Conservation (phyloP, 352 stramenopile species). For the Phytophthora constricta region DNA sequence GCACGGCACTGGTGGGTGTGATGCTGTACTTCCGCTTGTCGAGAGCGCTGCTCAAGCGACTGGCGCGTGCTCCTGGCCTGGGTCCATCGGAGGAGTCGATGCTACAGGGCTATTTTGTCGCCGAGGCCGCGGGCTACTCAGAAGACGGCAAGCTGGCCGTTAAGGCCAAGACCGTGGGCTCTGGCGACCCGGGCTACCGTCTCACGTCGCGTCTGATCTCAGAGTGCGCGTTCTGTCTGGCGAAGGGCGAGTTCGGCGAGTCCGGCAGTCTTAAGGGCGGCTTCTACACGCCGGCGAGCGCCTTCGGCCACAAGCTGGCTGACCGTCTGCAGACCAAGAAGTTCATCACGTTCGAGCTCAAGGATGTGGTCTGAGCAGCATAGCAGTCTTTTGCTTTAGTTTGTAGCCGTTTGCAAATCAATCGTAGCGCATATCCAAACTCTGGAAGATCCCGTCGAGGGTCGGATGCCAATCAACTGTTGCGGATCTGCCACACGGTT, state of each 20-base stretch:
- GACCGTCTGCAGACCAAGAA: constrained; percentile 63
- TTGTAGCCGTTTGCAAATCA: neutral
- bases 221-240: constrained; percentile 66
- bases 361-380: constrained; percentile 31
- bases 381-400: no score
- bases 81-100: constrained; percentile 85
- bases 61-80: constrained; percentile 78
- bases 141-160: constrained; percentile 49
- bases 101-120: constrained; percentile 76
- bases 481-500: constrained; percentile 16
- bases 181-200: constrained; percentile 61
- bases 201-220: constrained; percentile 64
- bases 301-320: constrained; percentile 59
- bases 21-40: constrained; percentile 74
- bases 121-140: constrained; percentile 57
- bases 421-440: constrained; percentile 4
- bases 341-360: constrained; percentile 57
- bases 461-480: constrained; percentile 29
- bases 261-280: constrained; percentile 38
- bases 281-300: constrained; percentile 68
- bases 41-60: constrained; percentile 62
- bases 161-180: constrained; percentile 47
- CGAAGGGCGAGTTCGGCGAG: constrained; percentile 50
- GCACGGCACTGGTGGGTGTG: constrained; percentile 41
- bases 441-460: constrained; percentile 3